Evolutionary conservation across 495 filamentous ascomycete genomes (phyloP).

Genomic region (Chaetomium cochliodes): DNA sequence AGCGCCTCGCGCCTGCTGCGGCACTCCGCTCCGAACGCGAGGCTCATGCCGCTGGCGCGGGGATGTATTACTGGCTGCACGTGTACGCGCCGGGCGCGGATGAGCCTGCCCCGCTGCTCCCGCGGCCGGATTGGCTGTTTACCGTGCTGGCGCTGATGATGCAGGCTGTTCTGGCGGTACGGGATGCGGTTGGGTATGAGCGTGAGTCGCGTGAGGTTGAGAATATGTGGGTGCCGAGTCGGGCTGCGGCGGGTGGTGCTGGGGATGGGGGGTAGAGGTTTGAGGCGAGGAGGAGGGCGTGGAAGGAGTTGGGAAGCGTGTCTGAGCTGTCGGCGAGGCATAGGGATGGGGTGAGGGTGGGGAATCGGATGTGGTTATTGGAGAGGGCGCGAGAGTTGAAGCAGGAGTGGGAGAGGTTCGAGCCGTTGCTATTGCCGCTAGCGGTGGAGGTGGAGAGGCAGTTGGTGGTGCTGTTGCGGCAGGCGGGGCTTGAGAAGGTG

Average conservation of each 20-base stretch:
- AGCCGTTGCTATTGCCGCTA: background rate
- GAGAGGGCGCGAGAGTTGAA: background rate
- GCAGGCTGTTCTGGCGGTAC: background rate
- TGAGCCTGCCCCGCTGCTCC: too few relatives aligned
- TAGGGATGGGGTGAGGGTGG: background rate
- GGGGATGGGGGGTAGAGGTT: background rate
- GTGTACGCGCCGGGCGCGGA: background rate
- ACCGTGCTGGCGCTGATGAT: conserved; percentile 4
- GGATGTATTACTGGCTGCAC: conserved; percentile 1
- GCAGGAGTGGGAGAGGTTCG: background rate
- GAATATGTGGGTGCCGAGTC: background rate
- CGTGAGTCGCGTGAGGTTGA: background rate
- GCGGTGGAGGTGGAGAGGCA: background rate
- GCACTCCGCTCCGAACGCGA: background rate
- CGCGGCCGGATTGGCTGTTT: conserved; percentile 4
- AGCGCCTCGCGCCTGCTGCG: background rate
- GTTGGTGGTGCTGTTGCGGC: background rate
- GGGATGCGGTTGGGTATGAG: background rate
- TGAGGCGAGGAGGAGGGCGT: background rate
- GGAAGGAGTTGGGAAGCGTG: background rate
- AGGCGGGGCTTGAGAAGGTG: background rate
- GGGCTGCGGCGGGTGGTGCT: background rate
- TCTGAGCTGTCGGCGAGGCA: background rate
- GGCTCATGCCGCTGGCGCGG: background rate
- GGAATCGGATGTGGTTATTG: background rate